phyloP scores from a whole-genome alignment of 2,329 filamentous ascomycete species.

The Colletotrichum australisinense region DNA sequence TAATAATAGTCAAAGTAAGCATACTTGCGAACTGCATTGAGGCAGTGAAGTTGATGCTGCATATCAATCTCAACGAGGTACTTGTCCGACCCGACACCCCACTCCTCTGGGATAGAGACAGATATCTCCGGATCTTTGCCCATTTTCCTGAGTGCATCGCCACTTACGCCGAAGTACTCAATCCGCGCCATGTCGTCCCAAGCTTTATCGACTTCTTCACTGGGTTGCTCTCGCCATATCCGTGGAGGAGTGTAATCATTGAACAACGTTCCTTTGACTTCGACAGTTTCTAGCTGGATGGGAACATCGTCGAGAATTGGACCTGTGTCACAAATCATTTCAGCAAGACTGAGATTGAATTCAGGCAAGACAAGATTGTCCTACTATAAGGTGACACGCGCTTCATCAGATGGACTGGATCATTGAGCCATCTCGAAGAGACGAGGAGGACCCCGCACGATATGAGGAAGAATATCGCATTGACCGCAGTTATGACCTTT shows the following conservation, averaged over 20 bases:
- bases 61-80: slow-evolving; percentile 30
- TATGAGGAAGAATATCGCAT: slow-evolving; percentile 1
- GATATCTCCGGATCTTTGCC: slow-evolving; percentile 27
- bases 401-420: slow-evolving; percentile 25
- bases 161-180: slow-evolving; percentile 29
- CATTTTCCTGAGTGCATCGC: slow-evolving; percentile 28
- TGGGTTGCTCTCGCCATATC: slow-evolving; percentile 34
- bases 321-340: background rate
- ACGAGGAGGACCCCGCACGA: slow-evolving; percentile 14
- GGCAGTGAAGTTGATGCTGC: slow-evolving; percentile 31
- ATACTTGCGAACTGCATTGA: slow-evolving; percentile 26
- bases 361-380: fast-evolving
- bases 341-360: fast-evolving
- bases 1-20: slow-evolving; percentile 28
- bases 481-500: slow-evolving; percentile 7
- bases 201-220: slow-evolving; percentile 38
- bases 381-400: slow-evolving; percentile 26
- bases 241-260: slow-evolving; percentile 45
- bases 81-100: slow-evolving; percentile 26
- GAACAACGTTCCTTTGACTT: slow-evolving; percentile 31
- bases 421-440: slow-evolving; percentile 22
- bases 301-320: slow-evolving; percentile 21
- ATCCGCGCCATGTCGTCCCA: slow-evolving; percentile 36
- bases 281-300: slow-evolving; percentile 17
- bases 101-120: slow-evolving; percentile 28